These are phyloP conservation scores for Tolypocladium sp. DNA, from an alignment of 2,329 filamentous ascomycete species.

Conservation along the genomic window DNA sequence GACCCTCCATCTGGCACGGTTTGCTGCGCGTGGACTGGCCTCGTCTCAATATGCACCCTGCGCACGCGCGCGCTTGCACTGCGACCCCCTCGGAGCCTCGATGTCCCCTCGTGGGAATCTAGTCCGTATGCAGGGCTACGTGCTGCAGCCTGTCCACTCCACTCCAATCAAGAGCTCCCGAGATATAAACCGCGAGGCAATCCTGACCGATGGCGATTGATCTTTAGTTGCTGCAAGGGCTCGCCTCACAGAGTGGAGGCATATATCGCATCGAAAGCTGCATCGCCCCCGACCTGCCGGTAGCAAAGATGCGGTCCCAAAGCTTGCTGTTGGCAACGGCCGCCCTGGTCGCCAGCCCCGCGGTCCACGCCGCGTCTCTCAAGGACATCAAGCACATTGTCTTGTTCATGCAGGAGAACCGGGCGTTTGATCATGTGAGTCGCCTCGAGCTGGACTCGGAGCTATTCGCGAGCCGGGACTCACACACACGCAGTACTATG, in stretches of 20 bases:
- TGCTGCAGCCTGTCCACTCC: background rate
- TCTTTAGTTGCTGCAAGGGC: background rate
- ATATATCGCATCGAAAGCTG: background rate
- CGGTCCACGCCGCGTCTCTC: conserved; percentile 25
- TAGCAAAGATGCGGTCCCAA: background rate
- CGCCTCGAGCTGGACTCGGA: background rate
- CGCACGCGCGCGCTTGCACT: background rate
- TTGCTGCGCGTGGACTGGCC: too few species aligned
- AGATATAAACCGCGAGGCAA: background rate
- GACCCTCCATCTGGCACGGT: too few species aligned
- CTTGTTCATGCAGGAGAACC: conserved; percentile 45
- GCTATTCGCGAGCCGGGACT: background rate
- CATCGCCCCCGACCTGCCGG: background rate
- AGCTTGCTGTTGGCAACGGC: background rate
- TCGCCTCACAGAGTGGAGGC: background rate
- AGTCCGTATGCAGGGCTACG: too few species aligned
- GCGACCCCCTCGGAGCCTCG: background rate
- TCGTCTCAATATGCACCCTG: background rate
- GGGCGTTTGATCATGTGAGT: conserved; percentile 22
- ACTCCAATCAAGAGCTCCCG: background rate
- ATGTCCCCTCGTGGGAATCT: background rate
- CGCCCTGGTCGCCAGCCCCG: conserved; percentile 9
- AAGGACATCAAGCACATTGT: conserved; percentile 46
- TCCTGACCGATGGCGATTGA: background rate
- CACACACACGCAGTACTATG: conserved; percentile 34